These are phyloP conservation scores for Neurospora hispaniola DNA, from an alignment of 495 filamentous ascomycete genomes.

Conservation along the genomic window DNA sequence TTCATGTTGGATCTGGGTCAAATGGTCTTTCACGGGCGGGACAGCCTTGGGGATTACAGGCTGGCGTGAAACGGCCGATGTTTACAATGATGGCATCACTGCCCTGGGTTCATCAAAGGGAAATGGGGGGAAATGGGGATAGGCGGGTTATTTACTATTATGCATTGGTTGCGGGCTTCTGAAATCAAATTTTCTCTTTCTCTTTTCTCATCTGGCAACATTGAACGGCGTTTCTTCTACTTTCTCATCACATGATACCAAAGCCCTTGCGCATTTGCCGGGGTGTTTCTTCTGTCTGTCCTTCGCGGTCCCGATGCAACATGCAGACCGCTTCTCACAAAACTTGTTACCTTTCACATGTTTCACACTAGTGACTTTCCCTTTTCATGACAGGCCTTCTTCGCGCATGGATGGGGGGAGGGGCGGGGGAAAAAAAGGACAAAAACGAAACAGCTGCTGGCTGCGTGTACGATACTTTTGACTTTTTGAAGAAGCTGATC, in stretches of 20 bases:
- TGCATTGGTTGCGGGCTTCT: constrained; percentile 2
- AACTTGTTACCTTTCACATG: not conserved
- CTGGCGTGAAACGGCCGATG: constrained; percentile 22
- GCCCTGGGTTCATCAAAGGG: constrained; percentile 10
- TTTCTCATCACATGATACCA: constrained; percentile 20
- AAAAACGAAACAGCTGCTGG: not conserved
- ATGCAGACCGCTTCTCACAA: not conserved
- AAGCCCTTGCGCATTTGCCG: constrained; percentile 2
- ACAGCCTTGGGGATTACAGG: constrained; percentile 12
- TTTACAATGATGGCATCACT: constrained; percentile 28
- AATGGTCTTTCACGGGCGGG: constrained; percentile 18
- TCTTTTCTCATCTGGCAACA: constrained; percentile 8
- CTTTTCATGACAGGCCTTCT: not conserved
- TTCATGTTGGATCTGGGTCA: constrained; percentile 11
- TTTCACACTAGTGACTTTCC: not conserved
- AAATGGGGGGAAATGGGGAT: not conserved
- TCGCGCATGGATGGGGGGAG: not conserved
- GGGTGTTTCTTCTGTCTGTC: constrained; percentile 1
- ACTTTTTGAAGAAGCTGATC: not conserved
- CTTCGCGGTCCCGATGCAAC: not conserved
- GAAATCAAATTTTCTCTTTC: constrained; percentile 9
- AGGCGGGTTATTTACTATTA: constrained; percentile 9
- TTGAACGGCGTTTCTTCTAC: constrained; percentile 4
- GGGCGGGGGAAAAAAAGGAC: not conserved
- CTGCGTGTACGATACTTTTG: not conserved